These are phyloP conservation scores for Penstemon eatonii DNA, from an alignment of 257 asterid species.

Conservation along the genomic window DNA sequence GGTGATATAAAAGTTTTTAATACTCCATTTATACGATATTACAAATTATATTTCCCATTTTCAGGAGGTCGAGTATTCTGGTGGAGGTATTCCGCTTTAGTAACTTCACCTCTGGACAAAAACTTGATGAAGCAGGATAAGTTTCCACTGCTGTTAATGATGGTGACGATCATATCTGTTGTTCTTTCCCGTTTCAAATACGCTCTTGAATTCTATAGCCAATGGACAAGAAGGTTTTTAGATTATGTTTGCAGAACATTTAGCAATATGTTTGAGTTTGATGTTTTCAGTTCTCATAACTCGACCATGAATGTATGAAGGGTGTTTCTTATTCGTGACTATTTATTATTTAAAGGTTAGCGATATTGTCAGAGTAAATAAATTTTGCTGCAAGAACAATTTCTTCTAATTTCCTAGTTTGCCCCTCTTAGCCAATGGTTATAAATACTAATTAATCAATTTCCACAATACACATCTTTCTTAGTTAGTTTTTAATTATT, in stretches of 20 bases:
- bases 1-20: background rate
- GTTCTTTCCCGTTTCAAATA: conserved; percentile 1
- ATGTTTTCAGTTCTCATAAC: conserved; percentile 22
- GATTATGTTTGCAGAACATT: conserved; percentile 23
- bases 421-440: too few species aligned
- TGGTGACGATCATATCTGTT: background rate
- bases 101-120: conserved; percentile 32
- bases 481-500: too few species aligned
- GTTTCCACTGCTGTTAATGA: background rate
- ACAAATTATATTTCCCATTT: conserved; percentile 9
- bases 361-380: too few species aligned
- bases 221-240: conserved; percentile 20
- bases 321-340: too few species aligned
- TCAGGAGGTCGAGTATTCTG: conserved; percentile 95
- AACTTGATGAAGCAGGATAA: conserved; percentile 17
- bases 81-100: conserved; percentile 74
- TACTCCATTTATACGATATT: background rate
- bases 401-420: too few species aligned
- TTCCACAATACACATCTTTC: too few species aligned
- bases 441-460: too few species aligned
- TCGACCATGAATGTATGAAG: background rate
- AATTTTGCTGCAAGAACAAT: too few species aligned
- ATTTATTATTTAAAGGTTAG: too few species aligned
- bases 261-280: conserved; percentile 20
- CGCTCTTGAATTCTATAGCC: conserved; percentile 15